Conservation (phyloP, 2,329 filamentous ascomycete genomes). For the Aspergillus vadensis region DNA sequence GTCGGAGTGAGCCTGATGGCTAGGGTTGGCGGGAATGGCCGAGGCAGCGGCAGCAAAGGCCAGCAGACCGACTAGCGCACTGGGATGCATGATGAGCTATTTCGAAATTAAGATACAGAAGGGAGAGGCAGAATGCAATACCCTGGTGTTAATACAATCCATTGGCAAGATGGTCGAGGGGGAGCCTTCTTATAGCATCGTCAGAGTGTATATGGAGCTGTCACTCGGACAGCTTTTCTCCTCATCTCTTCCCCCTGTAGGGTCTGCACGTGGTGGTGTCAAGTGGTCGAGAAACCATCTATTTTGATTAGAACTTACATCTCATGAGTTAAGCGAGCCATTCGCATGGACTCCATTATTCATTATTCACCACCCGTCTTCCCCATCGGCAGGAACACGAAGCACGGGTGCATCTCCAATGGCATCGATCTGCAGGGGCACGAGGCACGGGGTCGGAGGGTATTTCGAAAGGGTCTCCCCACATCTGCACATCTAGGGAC, state of each 20-base stretch:
- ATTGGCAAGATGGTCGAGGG: too few species aligned
- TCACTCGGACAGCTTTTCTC: too few species aligned
- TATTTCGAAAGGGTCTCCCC: too few species aligned
- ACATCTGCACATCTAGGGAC: too few species aligned
- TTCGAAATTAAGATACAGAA: not conserved
- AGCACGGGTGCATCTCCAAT: constrained; percentile 5
- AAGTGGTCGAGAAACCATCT: too few species aligned
- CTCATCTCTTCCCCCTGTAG: too few species aligned
- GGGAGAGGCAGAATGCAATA: not conserved
- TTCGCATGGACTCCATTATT: not conserved
- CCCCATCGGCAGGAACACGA: not conserved
- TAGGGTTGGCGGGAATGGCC: constrained; percentile 7
- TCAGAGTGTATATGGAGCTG: too few species aligned
- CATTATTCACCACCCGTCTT: not conserved
- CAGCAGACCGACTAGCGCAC: constrained; percentile 27
- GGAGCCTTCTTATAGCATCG: not conserved
- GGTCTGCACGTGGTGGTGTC: too few species aligned
- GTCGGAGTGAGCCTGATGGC: constrained; percentile 11
- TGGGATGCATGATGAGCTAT: constrained; percentile 23
- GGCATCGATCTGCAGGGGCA: constrained; percentile 10
- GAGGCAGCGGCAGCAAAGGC: constrained; percentile 25
- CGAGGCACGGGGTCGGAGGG: not conserved
- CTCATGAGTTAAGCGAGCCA: not conserved
- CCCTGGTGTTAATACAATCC: too few species aligned
- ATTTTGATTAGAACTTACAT: too few species aligned